phyloP scores from a whole-genome alignment of 164 flowering plant genomes.

The Kalanchoe fedtschenkoi region DNA sequence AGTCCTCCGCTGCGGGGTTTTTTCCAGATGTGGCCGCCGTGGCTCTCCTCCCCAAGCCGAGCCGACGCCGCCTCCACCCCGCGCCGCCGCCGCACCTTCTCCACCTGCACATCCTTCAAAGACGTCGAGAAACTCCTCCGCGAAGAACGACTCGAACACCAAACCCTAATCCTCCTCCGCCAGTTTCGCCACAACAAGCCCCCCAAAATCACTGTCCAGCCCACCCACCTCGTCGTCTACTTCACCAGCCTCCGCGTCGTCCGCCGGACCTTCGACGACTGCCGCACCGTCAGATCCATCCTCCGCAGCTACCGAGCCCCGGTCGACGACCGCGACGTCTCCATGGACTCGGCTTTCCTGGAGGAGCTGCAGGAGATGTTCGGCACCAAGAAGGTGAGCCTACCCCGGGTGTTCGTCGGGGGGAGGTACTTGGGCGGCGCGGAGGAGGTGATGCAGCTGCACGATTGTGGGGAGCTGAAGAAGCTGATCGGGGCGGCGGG shows the following conservation, averaged over 20 bases:
- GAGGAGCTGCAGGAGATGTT: slow-evolving; percentile 36
- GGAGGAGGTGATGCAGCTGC: slow-evolving; percentile 41
- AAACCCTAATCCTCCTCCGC: slow-evolving; percentile 32
- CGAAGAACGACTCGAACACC: slow-evolving; percentile 14
- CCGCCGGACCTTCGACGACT: slow-evolving; percentile 63
- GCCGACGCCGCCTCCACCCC: slow-evolving; percentile 9
- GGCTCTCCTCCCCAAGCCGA: slow-evolving; percentile 28
- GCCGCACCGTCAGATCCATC: slow-evolving; percentile 45
- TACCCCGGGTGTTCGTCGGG: slow-evolving; percentile 56
- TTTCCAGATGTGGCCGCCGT: too few species aligned
- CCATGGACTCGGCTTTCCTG: slow-evolving; percentile 42
- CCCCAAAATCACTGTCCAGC: slow-evolving; percentile 11
- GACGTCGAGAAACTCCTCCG: slow-evolving; percentile 37
- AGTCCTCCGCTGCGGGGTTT: too few species aligned
- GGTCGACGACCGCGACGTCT: slow-evolving; percentile 66
- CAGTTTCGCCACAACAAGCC: slow-evolving; percentile 21
- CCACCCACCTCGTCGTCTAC: slow-evolving; percentile 39
- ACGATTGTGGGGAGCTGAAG: slow-evolving; percentile 55
- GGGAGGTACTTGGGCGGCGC: slow-evolving; percentile 63
- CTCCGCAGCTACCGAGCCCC: slow-evolving; percentile 41
- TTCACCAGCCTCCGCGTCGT: slow-evolving; percentile 64
- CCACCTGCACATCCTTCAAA: slow-evolving; percentile 46
- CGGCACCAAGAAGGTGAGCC: slow-evolving; percentile 18
- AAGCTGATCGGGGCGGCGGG: slow-evolving; percentile 21
- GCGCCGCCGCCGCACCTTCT: slow-evolving; percentile 15